A percentile compares a stretch with the other conserved stretches of the same genome.
Evolutionary conservation across 169 alveolate genomes (phyloP).

Genomic region (Perkinsus marinus): DNA sequence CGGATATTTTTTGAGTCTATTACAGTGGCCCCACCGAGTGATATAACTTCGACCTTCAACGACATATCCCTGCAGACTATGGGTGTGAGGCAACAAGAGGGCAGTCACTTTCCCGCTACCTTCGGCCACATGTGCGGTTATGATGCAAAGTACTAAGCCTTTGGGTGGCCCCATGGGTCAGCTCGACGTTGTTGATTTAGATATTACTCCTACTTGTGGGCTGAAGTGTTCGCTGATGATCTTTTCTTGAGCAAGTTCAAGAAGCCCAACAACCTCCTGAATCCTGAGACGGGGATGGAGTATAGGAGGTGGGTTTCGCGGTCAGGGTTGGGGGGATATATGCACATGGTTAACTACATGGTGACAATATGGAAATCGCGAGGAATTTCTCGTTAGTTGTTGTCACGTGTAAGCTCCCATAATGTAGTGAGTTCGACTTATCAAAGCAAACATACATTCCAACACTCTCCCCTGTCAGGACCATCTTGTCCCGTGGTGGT

Average conservation of each 20-base stretch:
- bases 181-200: background rate
- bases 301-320: background rate
- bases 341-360: background rate
- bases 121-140: background rate
- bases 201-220: slow-evolving; percentile 8
- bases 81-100: background rate
- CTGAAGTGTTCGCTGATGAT: slow-evolving; percentile 6
- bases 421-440: too few relatives aligned
- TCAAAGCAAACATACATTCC: too few relatives aligned
- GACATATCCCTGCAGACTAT: background rate
- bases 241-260: background rate
- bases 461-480: background rate
- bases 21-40: background rate
- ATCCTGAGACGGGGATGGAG: slow-evolving; percentile 3
- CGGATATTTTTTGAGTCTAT: background rate
- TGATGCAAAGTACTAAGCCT: slow-evolving; percentile 1
- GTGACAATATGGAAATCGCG: too few relatives aligned
- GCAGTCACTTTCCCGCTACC: background rate
- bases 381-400: too few relatives aligned
- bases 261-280: background rate
- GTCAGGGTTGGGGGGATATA: background rate
- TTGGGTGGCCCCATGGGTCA: slow-evolving; percentile 2
- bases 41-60: background rate
- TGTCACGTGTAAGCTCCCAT: too few relatives aligned
- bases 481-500: too few relatives aligned